Base-by-base conservation (phyloP, 139 green algal genomes). In the Spirogloea muscicola region DNA sequence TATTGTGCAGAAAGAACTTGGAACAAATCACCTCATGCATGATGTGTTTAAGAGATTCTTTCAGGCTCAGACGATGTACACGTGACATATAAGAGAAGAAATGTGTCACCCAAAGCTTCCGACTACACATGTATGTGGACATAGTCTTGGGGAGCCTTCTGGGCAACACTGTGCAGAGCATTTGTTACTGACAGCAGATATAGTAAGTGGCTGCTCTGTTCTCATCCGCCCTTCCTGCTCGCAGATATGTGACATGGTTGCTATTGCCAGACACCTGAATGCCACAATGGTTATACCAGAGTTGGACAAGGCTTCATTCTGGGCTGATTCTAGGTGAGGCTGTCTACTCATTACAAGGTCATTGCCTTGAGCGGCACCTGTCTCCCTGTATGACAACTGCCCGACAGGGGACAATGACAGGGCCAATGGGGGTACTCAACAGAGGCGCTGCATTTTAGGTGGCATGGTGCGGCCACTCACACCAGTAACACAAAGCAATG, bases 231-330 rank as follows among this genome's bases (percentile, higher is more conserved):
- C 21, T 21, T 55, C 21, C 21, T 31, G 21, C 21, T 64, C 51
- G 55, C 68, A 76, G 68, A 76, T 76, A 38, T 76, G 68, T 74
- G 68, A 76, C 58, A 72, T 76, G 57, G 68, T 76, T n/a, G 68
- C 68, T 27, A 70, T 76, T 58, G 57, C 68, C 13, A 42, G 36
- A 25, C 10, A 55, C 7, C 74, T 76, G 18, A 76, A 76, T 37
- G 68, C 55, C 55, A 76, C 68, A 31, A 48, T 76, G 68, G 68
- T 76, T 21, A 72, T 80, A 34, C 72, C 72, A 41, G 72, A 80
- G 18, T 29, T 80, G 0, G 62, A 80, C 37, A 79, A 80, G 25
- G 77, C 63, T n/a, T 80, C 72, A 33, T 80, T 80, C 48, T 80
- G 72, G 72, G 72, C 72, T n/a, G 72, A 80, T 29, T 37, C 37